Base-by-base conservation (phyloP, 139 green algal genomes). In the Coelastrella sp. region DNA sequence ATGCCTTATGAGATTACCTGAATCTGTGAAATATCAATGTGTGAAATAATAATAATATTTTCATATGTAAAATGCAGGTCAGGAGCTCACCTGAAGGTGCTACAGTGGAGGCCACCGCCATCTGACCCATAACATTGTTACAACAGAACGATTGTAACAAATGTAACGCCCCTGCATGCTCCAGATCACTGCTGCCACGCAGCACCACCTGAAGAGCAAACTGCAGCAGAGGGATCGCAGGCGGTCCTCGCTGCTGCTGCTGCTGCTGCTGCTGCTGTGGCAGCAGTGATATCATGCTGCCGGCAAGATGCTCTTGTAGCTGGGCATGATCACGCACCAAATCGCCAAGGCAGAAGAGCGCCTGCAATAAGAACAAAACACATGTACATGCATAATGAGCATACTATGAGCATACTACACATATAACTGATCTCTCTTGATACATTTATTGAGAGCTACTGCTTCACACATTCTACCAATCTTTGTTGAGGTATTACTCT, bases 101-200 rank as follows among this genome's bases (percentile, higher is more conserved):
- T 1, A 93, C 49, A 7, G 87, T 93, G n/a, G 88, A 93, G 35
- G 63, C 56, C 73, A 95, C 66, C 19, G 78, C 87, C 7, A 68
- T 73, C 82, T 95, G 93, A 10, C 93, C 93, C 9, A 93, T 85
- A 10, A 58, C 20, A 70, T 95, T 95, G 25, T 86, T 91, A 8
- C 35, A 27, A 84, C 93, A 96, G 81, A 94, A 96, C 78, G 76
- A 76, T 0, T 59, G 58, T 6, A 96, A 61, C 82, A 95, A 49
- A 25, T 91, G 87, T 22, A 85, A 76, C 35, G 93, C 93, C 0
- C 88, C 93, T 24, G 87, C 35, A 0, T 92, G 65, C 86, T 94
- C 92, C 9, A 70, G n/a, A 19, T 75, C 83, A 61, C 92, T 89
- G 0, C 11, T 17, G 60, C 78, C 86, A 17, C 88, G 83, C 90